Percentiles rank a stretch among this genome's conserved stretches.
Conservation (phyloP, 192 early-diverging fungal species). For the Geosiphon pyriformis region DNA sequence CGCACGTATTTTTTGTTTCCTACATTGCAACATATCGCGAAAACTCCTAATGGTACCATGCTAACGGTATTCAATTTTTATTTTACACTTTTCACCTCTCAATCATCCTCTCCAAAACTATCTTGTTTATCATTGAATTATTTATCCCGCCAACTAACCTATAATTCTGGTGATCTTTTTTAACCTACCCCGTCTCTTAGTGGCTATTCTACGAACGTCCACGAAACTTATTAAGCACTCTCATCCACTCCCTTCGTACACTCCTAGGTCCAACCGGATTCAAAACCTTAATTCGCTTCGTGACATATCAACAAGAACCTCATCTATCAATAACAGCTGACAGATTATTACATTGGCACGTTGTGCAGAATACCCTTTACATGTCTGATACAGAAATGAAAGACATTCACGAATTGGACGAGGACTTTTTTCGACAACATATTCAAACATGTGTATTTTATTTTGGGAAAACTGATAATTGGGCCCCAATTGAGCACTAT, state of each 20-base stretch:
- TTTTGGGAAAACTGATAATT: conserved; percentile 68
- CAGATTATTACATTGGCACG: conserved; percentile 56
- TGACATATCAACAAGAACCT: conserved; percentile 34
- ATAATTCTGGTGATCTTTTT: conserved; percentile 25
- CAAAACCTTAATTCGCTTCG: conserved; percentile 28
- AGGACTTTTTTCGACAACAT: conserved; percentile 50
- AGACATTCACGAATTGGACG: conserved; percentile 58
- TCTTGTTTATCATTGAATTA: neutral
- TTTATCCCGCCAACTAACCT: neutral
- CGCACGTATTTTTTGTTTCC: conserved; percentile 73
- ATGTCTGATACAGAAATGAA: conserved; percentile 77
- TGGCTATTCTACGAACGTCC: conserved; percentile 18
- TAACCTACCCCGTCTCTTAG: conserved; percentile 24
- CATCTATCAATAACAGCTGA: conserved; percentile 57
- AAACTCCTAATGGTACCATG: conserved; percentile 68
- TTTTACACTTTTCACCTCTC: neutral
- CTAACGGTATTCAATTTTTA: conserved; percentile 42
- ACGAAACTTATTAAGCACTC: conserved; percentile 31
- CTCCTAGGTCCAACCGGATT: conserved; percentile 36
- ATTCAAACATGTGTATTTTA: conserved; percentile 70
- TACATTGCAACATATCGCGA: conserved; percentile 67
- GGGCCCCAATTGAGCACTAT: conserved; percentile 69
- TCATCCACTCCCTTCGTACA: conserved; percentile 2
- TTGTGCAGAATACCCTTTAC: conserved; percentile 58
- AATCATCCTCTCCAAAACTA: neutral